Evolutionary conservation across 805 yeast genomes (phyloP).

Genomic region (Tetrapisispora fleetii): DNA sequence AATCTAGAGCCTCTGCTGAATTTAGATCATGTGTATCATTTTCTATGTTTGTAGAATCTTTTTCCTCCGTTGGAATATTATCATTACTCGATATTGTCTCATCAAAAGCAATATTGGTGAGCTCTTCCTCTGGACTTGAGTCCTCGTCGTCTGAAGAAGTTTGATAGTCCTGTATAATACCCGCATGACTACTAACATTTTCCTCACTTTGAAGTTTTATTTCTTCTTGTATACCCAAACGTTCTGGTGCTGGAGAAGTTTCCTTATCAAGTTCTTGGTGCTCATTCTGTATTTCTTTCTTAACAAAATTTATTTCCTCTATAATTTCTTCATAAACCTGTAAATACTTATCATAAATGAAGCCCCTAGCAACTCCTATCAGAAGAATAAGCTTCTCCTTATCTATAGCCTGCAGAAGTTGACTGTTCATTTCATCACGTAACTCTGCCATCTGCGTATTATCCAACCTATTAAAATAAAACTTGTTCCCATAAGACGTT

Average conservation of each 20-base stretch:
- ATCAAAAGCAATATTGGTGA: not conserved
- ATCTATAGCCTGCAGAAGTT: slow-evolving; percentile 23
- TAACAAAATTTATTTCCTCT: slow-evolving; percentile 9
- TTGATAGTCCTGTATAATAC: slow-evolving; percentile 13
- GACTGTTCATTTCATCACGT: slow-evolving; percentile 24
- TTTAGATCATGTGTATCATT: slow-evolving; percentile 9
- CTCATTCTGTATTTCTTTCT: slow-evolving; percentile 7
- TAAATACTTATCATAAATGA: slow-evolving; percentile 4
- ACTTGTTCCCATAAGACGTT: slow-evolving; percentile 34
- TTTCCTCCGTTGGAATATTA: slow-evolving; percentile 10
- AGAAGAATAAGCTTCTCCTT: slow-evolving; percentile 18
- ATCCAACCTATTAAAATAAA: slow-evolving; percentile 29
- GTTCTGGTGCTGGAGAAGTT: not conserved
- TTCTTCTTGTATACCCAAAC: not conserved
- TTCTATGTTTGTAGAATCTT: not conserved
- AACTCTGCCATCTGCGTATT: slow-evolving; percentile 25
- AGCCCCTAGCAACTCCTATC: slow-evolving; percentile 20
- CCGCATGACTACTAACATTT: not conserved
- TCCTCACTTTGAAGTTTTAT: not conserved
- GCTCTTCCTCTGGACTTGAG: not conserved
- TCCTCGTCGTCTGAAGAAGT: slow-evolving; percentile 14
- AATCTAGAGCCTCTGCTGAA: slow-evolving; percentile 11
- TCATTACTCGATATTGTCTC: not conserved
- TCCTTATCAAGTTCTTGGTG: not conserved
- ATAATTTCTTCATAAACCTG: slow-evolving; percentile 13